Percentiles rank a stretch among this genome's conserved stretches.
Evolutionary conservation across 129 eudicot genomes (phyloP).

Genomic region (Lonicera japonica): DNA sequence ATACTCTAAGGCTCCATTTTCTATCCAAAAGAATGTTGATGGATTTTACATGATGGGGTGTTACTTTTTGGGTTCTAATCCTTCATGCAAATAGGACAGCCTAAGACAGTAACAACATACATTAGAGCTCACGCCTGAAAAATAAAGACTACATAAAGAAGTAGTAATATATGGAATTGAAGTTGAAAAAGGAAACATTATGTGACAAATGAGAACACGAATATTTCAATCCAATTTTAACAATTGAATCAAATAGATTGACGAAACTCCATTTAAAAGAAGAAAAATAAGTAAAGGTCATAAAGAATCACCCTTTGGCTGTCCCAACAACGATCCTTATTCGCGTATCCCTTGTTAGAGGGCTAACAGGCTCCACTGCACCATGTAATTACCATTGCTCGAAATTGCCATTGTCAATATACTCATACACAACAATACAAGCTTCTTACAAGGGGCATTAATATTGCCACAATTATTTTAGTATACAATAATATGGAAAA

Average conservation of each 20-base stretch:
- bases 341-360: slow-evolving; percentile 82
- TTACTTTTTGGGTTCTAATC: slow-evolving; percentile 94
- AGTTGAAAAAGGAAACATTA: no score
- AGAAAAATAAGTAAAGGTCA: not conserved
- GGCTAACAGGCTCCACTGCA: slow-evolving; percentile 69
- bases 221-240: no score
- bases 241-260: no score
- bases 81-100: slow-evolving; percentile 89
- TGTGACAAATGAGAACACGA: no score
- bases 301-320: slow-evolving; percentile 91
- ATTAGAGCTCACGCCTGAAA: not conserved
- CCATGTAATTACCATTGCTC: slow-evolving; percentile 99
- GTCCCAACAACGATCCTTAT: slow-evolving; percentile 86
- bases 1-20: slow-evolving; percentile 78
- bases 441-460: slow-evolving; percentile 46
- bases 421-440: slow-evolving; percentile 94
- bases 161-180: no score
- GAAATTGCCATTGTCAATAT: slow-evolving; percentile 87
- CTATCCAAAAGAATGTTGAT: slow-evolving; percentile 84
- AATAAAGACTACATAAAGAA: no score
- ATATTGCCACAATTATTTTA: not conserved
- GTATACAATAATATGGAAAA: no score
- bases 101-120: slow-evolving; percentile 25
- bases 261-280: no score
- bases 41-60: slow-evolving; percentile 90